Evolutionary conservation across 2,329 filamentous ascomycete species (phyloP), one percentile per base, ranked within the genome.

Genomic region (Lanzia echinophila): DNA sequence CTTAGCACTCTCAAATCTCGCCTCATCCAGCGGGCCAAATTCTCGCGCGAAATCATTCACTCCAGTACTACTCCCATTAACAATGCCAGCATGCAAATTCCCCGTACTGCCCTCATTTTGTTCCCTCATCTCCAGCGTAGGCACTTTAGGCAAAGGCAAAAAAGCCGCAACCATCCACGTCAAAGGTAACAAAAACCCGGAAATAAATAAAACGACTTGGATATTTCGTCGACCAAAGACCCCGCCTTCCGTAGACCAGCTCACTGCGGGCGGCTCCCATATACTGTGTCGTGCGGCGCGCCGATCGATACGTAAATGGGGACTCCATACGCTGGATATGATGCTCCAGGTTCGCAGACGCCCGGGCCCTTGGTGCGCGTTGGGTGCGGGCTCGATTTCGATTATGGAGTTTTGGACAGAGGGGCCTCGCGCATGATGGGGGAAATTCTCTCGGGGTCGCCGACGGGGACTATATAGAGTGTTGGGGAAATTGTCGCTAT

Each of bases 121-220:
- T 64, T 84, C 76, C 38, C 75, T 72, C 68, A 82, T 79, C 17
- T 78, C 72, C 1, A 70, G 63, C 19, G 74, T 70, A 8, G 83
- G 79, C 52, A 78, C 77, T 1, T 73, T 73, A 10, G 87, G 87
- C 6, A 95, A 70, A 1, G 88, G 87, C 12, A 94, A 73, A 51
- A 91, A 77, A 1, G 88, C 81, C 1, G 85, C 90, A 58, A 90
- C 75, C 73, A 92, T 87, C 89, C 89, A 95, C 53, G 85, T 86
- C 57, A 90, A 77, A 6, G 88, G 90, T 64, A 90, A 82, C 45
- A 92, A 72, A 65, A 95, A 95, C 22, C 90, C 90, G 45, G 86
- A 41, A 53, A 84, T 81, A 70, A 95, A 95, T 47, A 88, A 73
- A 50, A 86, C 73, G 31, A 92, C 78, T 69, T 95, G 90, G 45